phyloP scores from a whole-genome alignment of 1,284 basidiomycete species.

The Fomitopsis pinicola region DNA sequence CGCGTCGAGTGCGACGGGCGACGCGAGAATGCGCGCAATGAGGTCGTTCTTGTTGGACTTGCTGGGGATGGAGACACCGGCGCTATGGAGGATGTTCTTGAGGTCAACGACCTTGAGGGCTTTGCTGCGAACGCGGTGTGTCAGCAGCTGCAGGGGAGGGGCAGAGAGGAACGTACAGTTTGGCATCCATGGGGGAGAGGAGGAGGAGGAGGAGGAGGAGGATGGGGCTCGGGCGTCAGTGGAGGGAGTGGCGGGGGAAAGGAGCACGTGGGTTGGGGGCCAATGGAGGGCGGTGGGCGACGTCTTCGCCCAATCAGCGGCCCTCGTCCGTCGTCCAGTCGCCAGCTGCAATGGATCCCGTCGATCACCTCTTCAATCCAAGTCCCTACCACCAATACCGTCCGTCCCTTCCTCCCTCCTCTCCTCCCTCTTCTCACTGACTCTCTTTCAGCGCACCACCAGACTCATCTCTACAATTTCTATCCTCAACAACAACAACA shows the following conservation, averaged over 20 bases:
- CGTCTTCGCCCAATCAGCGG: slow-evolving; percentile 20
- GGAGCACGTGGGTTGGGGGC: slow-evolving; percentile 17
- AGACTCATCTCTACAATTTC: slow-evolving; percentile 18
- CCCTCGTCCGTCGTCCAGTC: slow-evolving; percentile 5
- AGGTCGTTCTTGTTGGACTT: slow-evolving; percentile 67
- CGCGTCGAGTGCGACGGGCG: slow-evolving; percentile 42
- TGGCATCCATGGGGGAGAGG: slow-evolving; percentile 42
- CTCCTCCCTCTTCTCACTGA: not conserved
- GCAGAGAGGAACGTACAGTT: slow-evolving; percentile 31
- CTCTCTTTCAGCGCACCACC: slow-evolving; percentile 20
- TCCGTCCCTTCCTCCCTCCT: slow-evolving; percentile 16
- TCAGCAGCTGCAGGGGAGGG: slow-evolving; percentile 7
- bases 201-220: slow-evolving; percentile 9
- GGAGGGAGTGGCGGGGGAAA: slow-evolving; percentile 2
- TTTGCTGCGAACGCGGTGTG: slow-evolving; percentile 32
- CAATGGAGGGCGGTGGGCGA: slow-evolving; percentile 5
- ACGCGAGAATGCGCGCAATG: slow-evolving; percentile 54
- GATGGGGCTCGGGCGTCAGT: slow-evolving; percentile 6
- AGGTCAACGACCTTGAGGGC: slow-evolving; percentile 71
- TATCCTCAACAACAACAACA: slow-evolving; percentile 18
- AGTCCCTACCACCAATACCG: slow-evolving; percentile 48
- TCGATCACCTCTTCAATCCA: slow-evolving; percentile 61
- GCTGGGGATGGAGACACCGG: slow-evolving; percentile 41
- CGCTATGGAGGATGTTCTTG: slow-evolving; percentile 54
- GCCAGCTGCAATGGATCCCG: slow-evolving; percentile 51